Evolutionary conservation across 148 eudicot genomes (phyloP).

Genomic region (Limonium bicolor): DNA sequence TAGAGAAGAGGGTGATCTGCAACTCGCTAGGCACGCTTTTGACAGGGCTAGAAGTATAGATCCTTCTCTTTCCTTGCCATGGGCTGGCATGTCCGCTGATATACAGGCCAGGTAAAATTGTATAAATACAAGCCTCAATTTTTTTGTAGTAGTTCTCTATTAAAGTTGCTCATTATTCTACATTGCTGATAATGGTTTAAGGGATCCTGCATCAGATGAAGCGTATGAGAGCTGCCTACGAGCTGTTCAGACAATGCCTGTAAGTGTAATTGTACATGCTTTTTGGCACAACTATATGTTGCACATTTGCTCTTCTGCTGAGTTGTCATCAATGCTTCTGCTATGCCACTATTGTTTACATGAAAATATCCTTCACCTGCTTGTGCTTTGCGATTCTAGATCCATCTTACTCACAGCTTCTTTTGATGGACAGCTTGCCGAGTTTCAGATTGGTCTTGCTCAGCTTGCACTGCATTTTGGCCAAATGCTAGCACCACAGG

Average conservation of each 20-base stretch:
- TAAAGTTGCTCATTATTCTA: too few species aligned
- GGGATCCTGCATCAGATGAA: conserved; percentile 58
- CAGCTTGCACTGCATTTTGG: conserved; percentile 71
- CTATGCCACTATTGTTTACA: too few species aligned
- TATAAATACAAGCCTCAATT: too few species aligned
- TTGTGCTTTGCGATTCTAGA: too few species aligned
- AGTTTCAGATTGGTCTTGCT: conserved; percentile 84
- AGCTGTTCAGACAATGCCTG: conserved; percentile 79
- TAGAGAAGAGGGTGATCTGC: conserved; percentile 49
- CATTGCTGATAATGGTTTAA: too few species aligned
- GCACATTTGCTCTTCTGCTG: background rate
- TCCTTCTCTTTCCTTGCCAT: conserved; percentile 94
- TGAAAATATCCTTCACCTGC: too few species aligned
- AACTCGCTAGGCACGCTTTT: conserved; percentile 75
- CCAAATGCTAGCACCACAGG: conserved; percentile 68
- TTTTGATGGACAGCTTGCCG: conserved; percentile 76
- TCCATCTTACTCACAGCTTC: too few species aligned
- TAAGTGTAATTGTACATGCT: conserved; percentile 22
- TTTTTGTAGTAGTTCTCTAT: too few species aligned
- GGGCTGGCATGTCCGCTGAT: conserved; percentile 99
- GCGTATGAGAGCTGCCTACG: conserved; percentile 95
- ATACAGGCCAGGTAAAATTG: conserved; percentile 42
- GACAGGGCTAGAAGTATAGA: conserved; percentile 98
- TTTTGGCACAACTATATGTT: background rate
- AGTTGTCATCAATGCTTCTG: too few species aligned